Conservation (phyloP, 768 basidiomycete genomes). For the Austroboletus festivus region DNA sequence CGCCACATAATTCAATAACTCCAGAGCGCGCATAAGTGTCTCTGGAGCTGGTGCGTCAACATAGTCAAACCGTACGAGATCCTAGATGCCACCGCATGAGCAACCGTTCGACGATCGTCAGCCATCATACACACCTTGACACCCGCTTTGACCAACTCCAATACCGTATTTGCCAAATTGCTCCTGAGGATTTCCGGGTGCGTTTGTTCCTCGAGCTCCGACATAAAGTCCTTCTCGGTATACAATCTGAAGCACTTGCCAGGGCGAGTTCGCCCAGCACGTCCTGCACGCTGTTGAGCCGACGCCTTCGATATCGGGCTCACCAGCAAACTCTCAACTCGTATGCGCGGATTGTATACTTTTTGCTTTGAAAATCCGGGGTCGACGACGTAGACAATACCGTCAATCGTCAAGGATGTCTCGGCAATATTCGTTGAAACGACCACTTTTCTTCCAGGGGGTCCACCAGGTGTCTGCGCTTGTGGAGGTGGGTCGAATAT, state of each 20-base stretch:
- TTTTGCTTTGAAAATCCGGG: slow-evolving; percentile 98
- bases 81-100: slow-evolving; percentile 32
- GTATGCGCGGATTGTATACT: slow-evolving; percentile 95
- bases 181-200: slow-evolving; percentile 93
- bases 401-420: slow-evolving; percentile 96
- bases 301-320: slow-evolving; percentile 96
- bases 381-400: slow-evolving; percentile 99
- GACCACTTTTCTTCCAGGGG: slow-evolving; percentile 90
- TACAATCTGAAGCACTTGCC: slow-evolving; percentile 98
- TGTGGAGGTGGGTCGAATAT: slow-evolving; percentile 91
- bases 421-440: slow-evolving; percentile 97
- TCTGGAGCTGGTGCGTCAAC: slow-evolving; percentile 94
- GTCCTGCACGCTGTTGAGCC: slow-evolving; percentile 93
- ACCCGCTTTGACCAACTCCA: slow-evolving; percentile 93
- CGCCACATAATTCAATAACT: slow-evolving; percentile 86
- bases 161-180: slow-evolving; percentile 89
- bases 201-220: slow-evolving; percentile 94
- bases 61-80: slow-evolving; percentile 85
- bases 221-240: slow-evolving; percentile 96
- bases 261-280: slow-evolving; percentile 92
- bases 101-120: neutral
- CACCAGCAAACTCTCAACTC: slow-evolving; percentile 91
- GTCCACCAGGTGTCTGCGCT: slow-evolving; percentile 57
- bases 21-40: slow-evolving; percentile 94
- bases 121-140: slow-evolving; percentile 54